A percentile compares a stretch with the other conserved stretches of the same genome.
Conservation (phyloP, 495 filamentous ascomycete species). For the Neurospora sp. region DNA sequence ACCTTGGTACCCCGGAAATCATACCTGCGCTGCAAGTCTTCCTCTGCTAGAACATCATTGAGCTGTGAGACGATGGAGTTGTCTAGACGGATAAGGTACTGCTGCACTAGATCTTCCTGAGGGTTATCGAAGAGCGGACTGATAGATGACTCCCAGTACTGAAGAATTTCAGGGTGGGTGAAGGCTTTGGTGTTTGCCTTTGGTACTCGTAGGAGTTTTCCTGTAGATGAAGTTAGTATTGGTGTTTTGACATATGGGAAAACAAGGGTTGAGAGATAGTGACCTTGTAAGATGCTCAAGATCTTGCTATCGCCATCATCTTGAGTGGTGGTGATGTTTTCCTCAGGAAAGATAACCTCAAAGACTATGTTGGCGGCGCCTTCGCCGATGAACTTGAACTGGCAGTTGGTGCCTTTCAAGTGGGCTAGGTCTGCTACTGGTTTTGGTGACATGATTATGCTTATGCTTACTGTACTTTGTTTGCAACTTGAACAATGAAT, state of each 20-base stretch:
- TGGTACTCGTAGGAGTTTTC: constrained; percentile 54
- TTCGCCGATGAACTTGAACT: constrained; percentile 40
- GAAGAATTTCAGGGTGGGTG: constrained; percentile 42
- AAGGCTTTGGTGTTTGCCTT: constrained; percentile 50
- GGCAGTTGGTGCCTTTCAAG: not conserved
- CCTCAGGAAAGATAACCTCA: constrained; percentile 32
- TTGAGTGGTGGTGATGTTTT: constrained; percentile 4
- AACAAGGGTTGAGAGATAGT: not conserved
- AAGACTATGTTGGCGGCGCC: constrained; percentile 68
- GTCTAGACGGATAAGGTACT: constrained; percentile 45
- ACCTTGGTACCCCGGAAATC: constrained; percentile 48
- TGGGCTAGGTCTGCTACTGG: not conserved
- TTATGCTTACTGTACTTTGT: not conserved
- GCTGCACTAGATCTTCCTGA: constrained; percentile 45
- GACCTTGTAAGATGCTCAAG: constrained; percentile 15
- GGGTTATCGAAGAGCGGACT: constrained; percentile 40
- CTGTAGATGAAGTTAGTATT: constrained; percentile 19
- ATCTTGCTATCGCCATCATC: constrained; percentile 2
- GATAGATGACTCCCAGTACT: constrained; percentile 48
- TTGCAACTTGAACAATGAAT: not conserved
- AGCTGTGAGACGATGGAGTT: constrained; percentile 26
- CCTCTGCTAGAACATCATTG: constrained; percentile 38
- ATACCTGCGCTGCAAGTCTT: constrained; percentile 31
- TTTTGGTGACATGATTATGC: not conserved
- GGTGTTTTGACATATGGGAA: not conserved